phyloP scores from a whole-genome alignment of 257 asterid species.

The Jacaranda copaia region DNA sequence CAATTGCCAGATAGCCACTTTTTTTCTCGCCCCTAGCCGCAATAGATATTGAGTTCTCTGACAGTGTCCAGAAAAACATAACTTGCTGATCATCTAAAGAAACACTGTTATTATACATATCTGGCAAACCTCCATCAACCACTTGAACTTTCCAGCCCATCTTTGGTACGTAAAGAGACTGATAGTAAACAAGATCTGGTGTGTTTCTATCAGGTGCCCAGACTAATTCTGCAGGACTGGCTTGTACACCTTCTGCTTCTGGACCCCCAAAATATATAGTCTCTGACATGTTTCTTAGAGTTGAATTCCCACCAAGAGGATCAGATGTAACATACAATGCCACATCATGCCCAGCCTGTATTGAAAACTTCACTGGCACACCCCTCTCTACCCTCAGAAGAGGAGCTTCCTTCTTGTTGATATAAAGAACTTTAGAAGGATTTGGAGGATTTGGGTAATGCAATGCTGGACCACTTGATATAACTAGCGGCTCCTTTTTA shows the following conservation, averaged over 20 bases:
- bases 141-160: conserved; percentile 99
- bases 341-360: conserved; percentile 98
- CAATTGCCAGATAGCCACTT: conserved; percentile 95
- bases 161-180: conserved; percentile 76
- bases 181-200: conserved; percentile 92
- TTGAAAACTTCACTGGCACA: conserved; percentile 85
- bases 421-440: conserved; percentile 85
- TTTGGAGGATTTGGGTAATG: conserved; percentile 97
- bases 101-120: conserved; percentile 92
- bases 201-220: conserved; percentile 99
- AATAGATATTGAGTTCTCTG: conserved; percentile 80
- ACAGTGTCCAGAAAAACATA: conserved; percentile 90
- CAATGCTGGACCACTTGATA: conserved; percentile 75
- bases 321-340: conserved; percentile 97
- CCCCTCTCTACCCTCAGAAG: conserved; percentile 97
- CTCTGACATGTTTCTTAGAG: conserved; percentile 81
- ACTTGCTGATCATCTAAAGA: conserved; percentile 98
- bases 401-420: conserved; percentile 96
- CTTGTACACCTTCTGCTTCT: conserved; percentile 91
- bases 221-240: conserved; percentile 75
- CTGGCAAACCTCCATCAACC: conserved; percentile 97
- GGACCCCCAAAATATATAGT: conserved; percentile 94
- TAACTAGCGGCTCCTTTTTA: conserved; percentile 84
- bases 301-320: conserved; percentile 97
- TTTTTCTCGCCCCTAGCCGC: conserved; percentile 97